Evolutionary conservation across 768 basidiomycete genomes (phyloP).

Genomic region (Auricularia auricula-judae): DNA sequence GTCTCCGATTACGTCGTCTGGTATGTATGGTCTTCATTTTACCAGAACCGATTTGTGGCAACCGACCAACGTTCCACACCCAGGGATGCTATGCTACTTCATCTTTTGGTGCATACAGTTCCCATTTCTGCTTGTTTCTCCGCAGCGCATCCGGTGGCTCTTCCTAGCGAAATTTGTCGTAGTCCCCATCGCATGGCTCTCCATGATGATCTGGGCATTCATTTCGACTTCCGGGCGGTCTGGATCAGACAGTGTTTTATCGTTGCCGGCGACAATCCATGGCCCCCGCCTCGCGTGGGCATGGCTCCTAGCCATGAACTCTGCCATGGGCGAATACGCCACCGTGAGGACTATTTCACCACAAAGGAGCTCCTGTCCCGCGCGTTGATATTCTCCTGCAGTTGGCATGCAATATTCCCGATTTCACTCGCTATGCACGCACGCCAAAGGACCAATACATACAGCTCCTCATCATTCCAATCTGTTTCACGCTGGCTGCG

Average conservation of each 20-base stretch:
- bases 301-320: constrained; percentile 69
- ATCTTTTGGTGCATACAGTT: constrained; percentile 71
- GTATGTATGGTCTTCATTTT: not conserved
- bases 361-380: not conserved
- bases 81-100: constrained; percentile 55
- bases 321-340: constrained; percentile 58
- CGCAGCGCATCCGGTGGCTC: constrained; percentile 59
- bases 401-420: constrained; percentile 52
- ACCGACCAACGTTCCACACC: not conserved
- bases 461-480: constrained; percentile 65
- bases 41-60: not conserved
- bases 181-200: constrained; percentile 22
- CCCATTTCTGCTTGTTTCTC: constrained; percentile 65
- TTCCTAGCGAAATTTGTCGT: constrained; percentile 53
- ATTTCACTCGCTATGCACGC: constrained; percentile 76
- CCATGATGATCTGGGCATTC: constrained; percentile 73
- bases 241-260: constrained; percentile 37
- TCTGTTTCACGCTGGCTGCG: constrained; percentile 63
- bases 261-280: constrained; percentile 34
- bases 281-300: constrained; percentile 59
- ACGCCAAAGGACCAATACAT: constrained; percentile 46
- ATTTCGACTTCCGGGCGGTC: constrained; percentile 43
- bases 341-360: constrained; percentile 19
- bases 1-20: constrained; percentile 50
- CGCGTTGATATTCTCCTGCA: not conserved